A percentile compares a stretch with the other conserved stretches of the same genome.
Conservation (phyloP, 805 yeast genomes). For the Starmerella riodocensis region DNA sequence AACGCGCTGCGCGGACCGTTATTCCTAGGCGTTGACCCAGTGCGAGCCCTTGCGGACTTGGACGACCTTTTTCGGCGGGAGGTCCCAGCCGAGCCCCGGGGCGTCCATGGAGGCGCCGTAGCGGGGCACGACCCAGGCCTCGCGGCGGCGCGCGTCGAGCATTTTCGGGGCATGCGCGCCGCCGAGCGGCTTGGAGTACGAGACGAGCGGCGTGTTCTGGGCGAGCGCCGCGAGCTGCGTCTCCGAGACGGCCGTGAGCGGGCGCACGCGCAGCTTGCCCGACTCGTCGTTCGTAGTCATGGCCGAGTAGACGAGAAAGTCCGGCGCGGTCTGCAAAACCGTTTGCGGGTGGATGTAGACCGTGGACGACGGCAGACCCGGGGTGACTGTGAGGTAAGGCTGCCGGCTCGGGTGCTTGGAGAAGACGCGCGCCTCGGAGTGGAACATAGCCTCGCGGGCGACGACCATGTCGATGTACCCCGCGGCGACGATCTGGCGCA, state of each 20-base stretch:
- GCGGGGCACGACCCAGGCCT: conserved; percentile 82
- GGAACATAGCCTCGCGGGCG: conserved; percentile 46
- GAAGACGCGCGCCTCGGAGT: conserved; percentile 48
- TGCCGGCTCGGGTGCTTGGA: conserved; percentile 40
- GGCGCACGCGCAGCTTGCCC: conserved; percentile 47
- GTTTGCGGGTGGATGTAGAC: conserved; percentile 72
- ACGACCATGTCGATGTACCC: conserved; percentile 90
- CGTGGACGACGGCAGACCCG: conserved; percentile 19
- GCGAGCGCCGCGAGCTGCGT: conserved; percentile 68
- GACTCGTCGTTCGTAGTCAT: conserved; percentile 42
- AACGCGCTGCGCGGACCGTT: too few relatives aligned
- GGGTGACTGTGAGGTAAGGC: conserved; percentile 38
- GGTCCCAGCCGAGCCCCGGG: conserved; percentile 86
- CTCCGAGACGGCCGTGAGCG: conserved; percentile 63
- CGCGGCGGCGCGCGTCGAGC: conserved; percentile 53
- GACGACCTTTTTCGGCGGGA: conserved; percentile 63
- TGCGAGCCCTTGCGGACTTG: conserved; percentile 55
- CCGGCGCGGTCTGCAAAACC: conserved; percentile 57
- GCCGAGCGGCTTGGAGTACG: conserved; percentile 84
- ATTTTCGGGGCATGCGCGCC: conserved; percentile 76
- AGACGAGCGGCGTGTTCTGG: conserved; percentile 53
- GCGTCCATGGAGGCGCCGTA: conserved; percentile 73
- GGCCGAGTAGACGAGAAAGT: conserved; percentile 59
- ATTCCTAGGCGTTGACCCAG: conserved; percentile 36
- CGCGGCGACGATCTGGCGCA: conserved; percentile 84